Base-by-base conservation (phyloP, 768 basidiomycete species). In the Porphyrellus cyaneotinctus region DNA sequence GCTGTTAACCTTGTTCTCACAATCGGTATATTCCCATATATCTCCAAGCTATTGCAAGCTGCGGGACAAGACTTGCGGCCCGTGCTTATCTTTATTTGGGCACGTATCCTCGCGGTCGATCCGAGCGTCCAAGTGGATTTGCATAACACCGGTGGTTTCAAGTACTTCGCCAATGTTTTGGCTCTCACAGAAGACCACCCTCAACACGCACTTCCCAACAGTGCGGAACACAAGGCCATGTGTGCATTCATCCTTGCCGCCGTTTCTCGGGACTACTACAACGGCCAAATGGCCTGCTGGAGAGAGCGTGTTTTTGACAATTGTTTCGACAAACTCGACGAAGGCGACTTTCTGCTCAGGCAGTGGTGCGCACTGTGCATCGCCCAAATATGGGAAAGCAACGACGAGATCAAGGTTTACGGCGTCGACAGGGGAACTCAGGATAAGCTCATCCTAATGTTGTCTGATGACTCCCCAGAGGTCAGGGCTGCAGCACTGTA, bases 11-110 rank as follows among this genome's bases (percentile, higher is more conserved):
- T 97, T 14, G 94, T 95, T 13, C 78, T 99, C 32, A 88, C 88
- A 7, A 97, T 99, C 62, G 97, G 97, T 13, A 97, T 98, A 64
- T 98, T 97, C 75, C 95, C 97, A 4, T 99, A 98, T 67, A 97
- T 98, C 46, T 91, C 92, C 51, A 95, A 97, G 64, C 81, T 99
- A 6, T 80, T 99, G 8, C 94, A 97, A 70, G 94, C 95, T 0
- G 92, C 94, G 1, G 91, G 94, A 1, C 85, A 87, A 58, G 95
- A 98, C 62, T 80, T 98, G n/a, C 88, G 93, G 24, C 97, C 97
- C 1, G 95, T 98, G 10, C 77, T 99, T 20, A 97, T 98, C 58
- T 99, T 97, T 74, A 98, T 99, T 53, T 98, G 97, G 97, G 90
- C 95, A 3, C 82, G 97, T 20, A 97, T 99, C 57, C 81, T 98